Base-by-base conservation (phyloP, 805 yeast species). In the Metschnikowia lachancei region DNA sequence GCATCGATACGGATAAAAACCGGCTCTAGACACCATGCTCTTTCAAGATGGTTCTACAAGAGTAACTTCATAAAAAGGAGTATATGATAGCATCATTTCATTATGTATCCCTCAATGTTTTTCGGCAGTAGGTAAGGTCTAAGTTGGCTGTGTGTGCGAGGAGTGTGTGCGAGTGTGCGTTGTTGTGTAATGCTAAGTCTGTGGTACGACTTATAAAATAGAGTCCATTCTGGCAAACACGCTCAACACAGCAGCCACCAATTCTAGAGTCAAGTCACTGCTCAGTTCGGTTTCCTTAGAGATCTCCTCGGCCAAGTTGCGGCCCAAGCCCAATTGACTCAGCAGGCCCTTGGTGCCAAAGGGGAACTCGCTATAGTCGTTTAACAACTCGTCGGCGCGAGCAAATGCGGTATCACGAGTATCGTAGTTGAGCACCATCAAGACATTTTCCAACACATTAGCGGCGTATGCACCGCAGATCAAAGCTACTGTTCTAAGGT, bases 401-500 rank as follows among this genome's bases (percentile, higher is more conserved):
- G 87, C 81, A 65, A 91, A 86, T 0, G 97, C 97, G 57, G 84
- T 82, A 65, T 94, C 99, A 58, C 98, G 81, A 54, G 82, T 86
- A 56, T 89, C 97, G 64, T 88, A 90, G 55, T 83, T 84, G 52
- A 91, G 74, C 24, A 83, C 75, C 36, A 82, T 73, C 49, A 91
- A 74, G 3, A 89, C 92, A 62, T 92, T 94, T 59, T 94, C 99
- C 56, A 94, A 77, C 11, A 94, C 99, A 63, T 90, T 94, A 36
- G 97, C 99, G 24, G 98, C 97, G 62, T 88, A 89, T 16, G 96
- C 81, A 14, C 95, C 95, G 58, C 91, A 83, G 16, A 89, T 88
- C 54, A 94, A 77, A 19, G 94, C 77, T 36, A 94, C 75, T 3
- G 96, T 77, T 59, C 99, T 81, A 46, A 94, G 74, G 60, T 80